Percentiles rank a stretch among this genome's conserved stretches.
These are phyloP conservation scores for Cephalotrichum gorgonifer DNA, from an alignment of 2,329 filamentous ascomycete species.

Conservation along the genomic window DNA sequence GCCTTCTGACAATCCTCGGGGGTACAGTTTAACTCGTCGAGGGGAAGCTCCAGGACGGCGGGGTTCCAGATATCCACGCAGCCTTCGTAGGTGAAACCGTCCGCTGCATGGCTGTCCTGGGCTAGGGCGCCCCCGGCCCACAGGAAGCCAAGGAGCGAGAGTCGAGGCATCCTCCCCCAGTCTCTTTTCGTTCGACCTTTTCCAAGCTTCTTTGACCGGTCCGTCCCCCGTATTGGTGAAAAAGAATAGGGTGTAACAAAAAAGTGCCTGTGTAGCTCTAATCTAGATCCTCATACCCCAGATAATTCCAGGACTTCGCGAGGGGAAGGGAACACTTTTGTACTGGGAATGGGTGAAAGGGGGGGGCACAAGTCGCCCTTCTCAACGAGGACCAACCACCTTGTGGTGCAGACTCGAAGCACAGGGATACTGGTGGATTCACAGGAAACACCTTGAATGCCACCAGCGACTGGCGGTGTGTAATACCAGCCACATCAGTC, in stretches of 20 bases:
- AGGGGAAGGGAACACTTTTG: not conserved
- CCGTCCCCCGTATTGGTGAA: too few relatives aligned
- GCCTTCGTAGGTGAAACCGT: constrained; percentile 7
- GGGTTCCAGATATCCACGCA: constrained; percentile 6
- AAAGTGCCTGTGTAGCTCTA: too few relatives aligned
- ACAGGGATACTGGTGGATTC: not conserved
- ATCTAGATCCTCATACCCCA: not conserved
- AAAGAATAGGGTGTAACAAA: too few relatives aligned
- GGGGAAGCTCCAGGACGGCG: not conserved
- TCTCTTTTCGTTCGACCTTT: too few relatives aligned
- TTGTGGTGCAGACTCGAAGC: not conserved
- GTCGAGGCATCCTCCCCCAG: not conserved
- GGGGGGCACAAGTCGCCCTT: too few relatives aligned
- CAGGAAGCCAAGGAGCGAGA: not conserved
- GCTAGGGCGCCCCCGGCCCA: constrained; percentile 3
- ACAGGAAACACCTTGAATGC: not conserved
- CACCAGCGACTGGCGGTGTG: not conserved
- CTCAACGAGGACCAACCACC: not conserved
- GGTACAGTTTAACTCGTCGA: constrained; percentile 7
- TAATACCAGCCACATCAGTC: not conserved
- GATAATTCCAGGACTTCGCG: not conserved
- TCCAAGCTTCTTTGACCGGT: too few relatives aligned
- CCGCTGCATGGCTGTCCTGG: constrained; percentile 7
- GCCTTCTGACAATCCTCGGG: constrained; percentile 9
- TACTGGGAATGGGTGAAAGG: too few relatives aligned